Base-by-base conservation (phyloP, 2,329 filamentous ascomycete genomes). In the Fusarium ambrosium region DNA sequence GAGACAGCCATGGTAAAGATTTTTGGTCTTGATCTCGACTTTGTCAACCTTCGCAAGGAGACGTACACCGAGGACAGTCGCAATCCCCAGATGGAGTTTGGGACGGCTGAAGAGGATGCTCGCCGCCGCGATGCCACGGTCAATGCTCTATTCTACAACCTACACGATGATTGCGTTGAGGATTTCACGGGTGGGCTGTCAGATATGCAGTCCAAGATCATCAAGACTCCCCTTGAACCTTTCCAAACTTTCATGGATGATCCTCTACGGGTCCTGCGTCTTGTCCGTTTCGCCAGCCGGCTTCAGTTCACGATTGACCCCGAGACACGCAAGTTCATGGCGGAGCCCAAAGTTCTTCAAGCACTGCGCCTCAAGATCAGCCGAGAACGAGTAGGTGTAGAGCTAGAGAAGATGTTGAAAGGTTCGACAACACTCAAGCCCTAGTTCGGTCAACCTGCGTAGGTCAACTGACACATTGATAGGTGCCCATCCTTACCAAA, bases 71-170 rank as follows among this genome's bases (percentile, higher is more conserved):
- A 94, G n/a, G 91, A 97, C 69, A 97, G 94, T 79, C 91, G 97
- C 39, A 98, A 97, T 78, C 96, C 96, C 2, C 89, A 94, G 77
- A 93, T 98, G 89, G 95, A 98, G 81, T 98, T 98, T 82, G 97
- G 96, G 6, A 98, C 95, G 0, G 92, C 96, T 1, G 89, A 94
- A 80, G 95, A 99, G 82, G 96, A 99, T 83, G 96, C 96, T 3
- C 81, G 95, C 75, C 92, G 96, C 24, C 91, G 96, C 58, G 96
- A 99, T 86, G 95, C 96, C 24, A 98, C 95, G 0, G 92, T 98
- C 71, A 99, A 99, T 81, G 95, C 97, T 27, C 90, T 99, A 72
- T 98, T 98, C 84, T 98, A 97, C 86, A 98, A 98, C 78, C 86
- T 99, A 43, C 92, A 95, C 79, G 95, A 92, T 1, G 89, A 90